These are phyloP conservation scores for Claviceps africana DNA, from an alignment of 2,329 filamentous ascomycete genomes.

Conservation along the genomic window DNA sequence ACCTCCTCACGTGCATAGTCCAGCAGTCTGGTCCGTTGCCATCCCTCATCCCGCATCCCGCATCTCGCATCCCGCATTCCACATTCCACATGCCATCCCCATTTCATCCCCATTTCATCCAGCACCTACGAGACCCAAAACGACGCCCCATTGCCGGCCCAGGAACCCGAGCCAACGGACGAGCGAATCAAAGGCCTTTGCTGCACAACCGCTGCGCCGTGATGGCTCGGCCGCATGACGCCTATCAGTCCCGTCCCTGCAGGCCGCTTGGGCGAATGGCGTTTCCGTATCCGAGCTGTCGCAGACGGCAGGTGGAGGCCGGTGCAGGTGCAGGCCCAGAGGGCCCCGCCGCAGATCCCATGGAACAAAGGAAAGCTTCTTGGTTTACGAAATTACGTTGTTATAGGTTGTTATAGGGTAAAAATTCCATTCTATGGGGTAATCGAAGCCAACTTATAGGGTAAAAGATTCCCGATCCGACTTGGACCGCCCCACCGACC, in stretches of 20 bases:
- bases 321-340: too few relatives aligned
- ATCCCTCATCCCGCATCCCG: neutral
- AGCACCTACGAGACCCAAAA: too few relatives aligned
- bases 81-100: too few relatives aligned
- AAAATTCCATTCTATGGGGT: conserved; percentile 10
- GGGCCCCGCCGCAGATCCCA: too few relatives aligned
- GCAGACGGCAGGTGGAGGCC: neutral
- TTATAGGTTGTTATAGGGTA: conserved; percentile 19
- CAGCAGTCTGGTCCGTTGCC: too few relatives aligned
- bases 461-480: conserved; percentile 7
- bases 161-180: neutral
- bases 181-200: neutral
- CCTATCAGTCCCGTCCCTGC: neutral
- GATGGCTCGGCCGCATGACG: neutral
- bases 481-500: neutral
- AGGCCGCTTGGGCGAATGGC: neutral
- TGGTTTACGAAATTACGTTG: conserved; percentile 14
- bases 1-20: too few relatives aligned
- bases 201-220: neutral
- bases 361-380: conserved; percentile 1
- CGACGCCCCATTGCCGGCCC: neutral
- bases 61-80: neutral
- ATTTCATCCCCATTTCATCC: too few relatives aligned
- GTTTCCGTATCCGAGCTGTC: neutral
- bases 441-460: conserved; percentile 8